Evolutionary conservation across 768 basidiomycete species (phyloP).

Genomic region (Vishniacozyma victoriae): DNA sequence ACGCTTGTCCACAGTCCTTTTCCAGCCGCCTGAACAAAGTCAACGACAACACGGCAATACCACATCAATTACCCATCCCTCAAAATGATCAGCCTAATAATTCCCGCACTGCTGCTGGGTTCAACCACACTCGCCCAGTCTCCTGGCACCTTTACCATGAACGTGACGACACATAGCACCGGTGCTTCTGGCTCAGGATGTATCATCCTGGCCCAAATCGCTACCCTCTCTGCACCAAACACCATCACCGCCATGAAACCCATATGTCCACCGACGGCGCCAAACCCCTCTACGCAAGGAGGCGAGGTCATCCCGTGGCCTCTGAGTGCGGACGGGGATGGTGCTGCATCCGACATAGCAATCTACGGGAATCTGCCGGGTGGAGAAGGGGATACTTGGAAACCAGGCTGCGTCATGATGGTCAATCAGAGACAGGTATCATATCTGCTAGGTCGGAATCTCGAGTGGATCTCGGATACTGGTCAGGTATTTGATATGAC

Average conservation of each 20-base stretch:
- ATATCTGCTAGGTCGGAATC: constrained; percentile 24
- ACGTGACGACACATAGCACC: constrained; percentile 2
- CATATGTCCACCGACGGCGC: constrained; percentile 8
- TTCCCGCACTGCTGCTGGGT: too few relatives aligned
- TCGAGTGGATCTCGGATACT: constrained; percentile 19
- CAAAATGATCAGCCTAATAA: too few relatives aligned
- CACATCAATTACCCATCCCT: not conserved
- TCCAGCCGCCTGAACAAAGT: too few relatives aligned
- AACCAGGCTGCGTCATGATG: constrained; percentile 20
- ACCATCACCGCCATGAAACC: constrained; percentile 17
- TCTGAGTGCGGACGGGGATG: constrained; percentile 14
- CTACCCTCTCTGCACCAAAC: constrained; percentile 7
- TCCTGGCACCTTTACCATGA: constrained; percentile 12
- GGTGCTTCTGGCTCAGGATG: constrained; percentile 13
- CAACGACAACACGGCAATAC: not conserved
- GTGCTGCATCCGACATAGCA: constrained; percentile 21
- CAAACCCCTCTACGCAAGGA: not conserved
- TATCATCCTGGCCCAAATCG: constrained; percentile 28
- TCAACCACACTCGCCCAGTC: constrained; percentile 13
- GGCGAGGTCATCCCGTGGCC: constrained; percentile 35
- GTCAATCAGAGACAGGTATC: constrained; percentile 30
- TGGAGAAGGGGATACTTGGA: not conserved
- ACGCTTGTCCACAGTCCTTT: too few relatives aligned
- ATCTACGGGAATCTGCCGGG: constrained; percentile 17
- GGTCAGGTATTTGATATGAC: constrained; percentile 24